Conservation (phyloP, 2,329 filamentous ascomycete genomes). For the Aspergillus glaucus region DNA sequence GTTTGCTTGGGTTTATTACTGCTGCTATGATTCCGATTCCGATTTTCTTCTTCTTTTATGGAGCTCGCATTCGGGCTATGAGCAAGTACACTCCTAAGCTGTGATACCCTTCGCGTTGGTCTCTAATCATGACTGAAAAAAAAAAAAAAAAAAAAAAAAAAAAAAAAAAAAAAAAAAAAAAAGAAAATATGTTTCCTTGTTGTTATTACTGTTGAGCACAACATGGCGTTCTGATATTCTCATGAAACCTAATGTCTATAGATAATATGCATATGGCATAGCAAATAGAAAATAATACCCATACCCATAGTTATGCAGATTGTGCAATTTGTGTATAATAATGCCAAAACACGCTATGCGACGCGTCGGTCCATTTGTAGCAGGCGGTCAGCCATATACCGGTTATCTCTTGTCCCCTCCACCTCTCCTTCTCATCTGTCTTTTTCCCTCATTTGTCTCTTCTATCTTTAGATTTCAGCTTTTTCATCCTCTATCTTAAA, state of each 20-base stretch:
- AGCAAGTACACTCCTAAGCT: slow-evolving; percentile 36
- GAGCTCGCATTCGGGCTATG: slow-evolving; percentile 37
- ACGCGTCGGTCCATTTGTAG: not conserved
- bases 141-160: too few species aligned
- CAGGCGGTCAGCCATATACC: not conserved
- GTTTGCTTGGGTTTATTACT: slow-evolving; percentile 30
- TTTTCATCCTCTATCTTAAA: not conserved
- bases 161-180: too few species aligned
- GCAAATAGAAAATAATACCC: not conserved
- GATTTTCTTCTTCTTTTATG: slow-evolving; percentile 43
- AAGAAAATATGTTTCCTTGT: not conserved
- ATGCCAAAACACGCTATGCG: not conserved
- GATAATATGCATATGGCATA: not conserved
- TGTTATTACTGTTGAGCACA: not conserved
- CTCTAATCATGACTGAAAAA: too few species aligned
- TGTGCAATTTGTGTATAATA: not conserved
- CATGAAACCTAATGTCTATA: not conserved
- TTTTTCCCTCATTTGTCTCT: not conserved
- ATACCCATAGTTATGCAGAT: not conserved
- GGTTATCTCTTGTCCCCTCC: slow-evolving; percentile 1
- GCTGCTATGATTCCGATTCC: slow-evolving; percentile 41
- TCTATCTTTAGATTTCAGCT: not conserved
- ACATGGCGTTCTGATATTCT: not conserved
- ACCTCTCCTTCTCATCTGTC: not conserved
- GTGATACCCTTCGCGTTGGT: slow-evolving; percentile 1